phyloP scores from a whole-genome alignment of 495 filamentous ascomycete species.

The Terfezia boudieri region DNA sequence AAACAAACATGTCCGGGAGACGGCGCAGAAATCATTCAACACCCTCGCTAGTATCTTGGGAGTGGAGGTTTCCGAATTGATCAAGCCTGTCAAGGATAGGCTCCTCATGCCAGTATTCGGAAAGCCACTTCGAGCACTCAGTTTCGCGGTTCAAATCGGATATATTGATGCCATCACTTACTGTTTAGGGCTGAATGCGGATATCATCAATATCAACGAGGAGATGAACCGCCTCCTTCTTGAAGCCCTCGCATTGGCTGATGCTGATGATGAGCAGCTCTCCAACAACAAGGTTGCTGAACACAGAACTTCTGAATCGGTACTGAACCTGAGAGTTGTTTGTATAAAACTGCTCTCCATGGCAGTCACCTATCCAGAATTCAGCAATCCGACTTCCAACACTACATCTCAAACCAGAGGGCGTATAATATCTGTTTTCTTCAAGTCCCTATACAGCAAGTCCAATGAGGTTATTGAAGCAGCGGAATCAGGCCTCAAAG shows the following conservation, averaged over 20 bases:
- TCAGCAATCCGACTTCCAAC: conserved; percentile 36
- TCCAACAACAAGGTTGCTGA: conserved; percentile 59
- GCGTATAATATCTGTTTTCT: conserved; percentile 84
- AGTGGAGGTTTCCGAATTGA: conserved; percentile 60
- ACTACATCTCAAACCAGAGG: conserved; percentile 32
- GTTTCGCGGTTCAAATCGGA: conserved; percentile 82
- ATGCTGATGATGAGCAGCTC: conserved; percentile 75
- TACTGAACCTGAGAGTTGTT: conserved; percentile 77
- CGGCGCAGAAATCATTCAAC: conserved; percentile 57
- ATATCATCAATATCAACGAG: conserved; percentile 77
- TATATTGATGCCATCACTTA: conserved; percentile 95
- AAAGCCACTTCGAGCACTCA: conserved; percentile 79
- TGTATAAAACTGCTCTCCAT: conserved; percentile 83
- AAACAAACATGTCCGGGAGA: conserved; percentile 79
- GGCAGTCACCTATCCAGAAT: conserved; percentile 80
- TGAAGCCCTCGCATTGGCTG: conserved; percentile 78
- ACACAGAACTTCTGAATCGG: conserved; percentile 71
- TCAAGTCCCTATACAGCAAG: conserved; percentile 86
- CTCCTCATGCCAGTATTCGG: conserved; percentile 72
- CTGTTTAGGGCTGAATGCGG: conserved; percentile 62
- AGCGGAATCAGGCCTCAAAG: conserved; percentile 66
- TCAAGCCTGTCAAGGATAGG: conserved; percentile 68
- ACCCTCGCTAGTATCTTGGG: conserved; percentile 54
- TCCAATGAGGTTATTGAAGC: conserved; percentile 82
- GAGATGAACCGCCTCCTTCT: conserved; percentile 69